phyloP scores from a whole-genome alignment of 768 basidiomycete genomes.

The Crepidotus variabilis region DNA sequence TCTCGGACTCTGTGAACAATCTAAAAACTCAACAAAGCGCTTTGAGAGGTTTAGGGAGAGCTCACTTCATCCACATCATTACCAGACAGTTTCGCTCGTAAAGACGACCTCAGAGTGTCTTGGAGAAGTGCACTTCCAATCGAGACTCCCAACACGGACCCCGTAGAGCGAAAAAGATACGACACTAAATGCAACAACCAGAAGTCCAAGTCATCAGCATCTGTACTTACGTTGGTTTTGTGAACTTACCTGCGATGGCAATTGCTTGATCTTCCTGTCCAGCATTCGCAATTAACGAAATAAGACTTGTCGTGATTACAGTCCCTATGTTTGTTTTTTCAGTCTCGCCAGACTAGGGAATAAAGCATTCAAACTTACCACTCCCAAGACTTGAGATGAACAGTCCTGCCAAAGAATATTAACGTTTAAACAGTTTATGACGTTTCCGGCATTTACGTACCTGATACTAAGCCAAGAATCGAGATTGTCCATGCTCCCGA shows the following conservation, averaged over 20 bases:
- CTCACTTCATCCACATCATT: slow-evolving; percentile 50
- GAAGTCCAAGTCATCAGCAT: background rate
- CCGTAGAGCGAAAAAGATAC: slow-evolving; percentile 64
- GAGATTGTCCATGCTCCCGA: slow-evolving; percentile 37
- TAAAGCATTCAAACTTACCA: slow-evolving; percentile 21
- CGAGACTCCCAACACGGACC: slow-evolving; percentile 54
- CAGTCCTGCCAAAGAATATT: slow-evolving; percentile 23
- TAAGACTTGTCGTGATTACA: slow-evolving; percentile 52
- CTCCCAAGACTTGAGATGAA: slow-evolving; percentile 35
- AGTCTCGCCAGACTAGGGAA: background rate
- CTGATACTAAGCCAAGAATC: slow-evolving; percentile 33
- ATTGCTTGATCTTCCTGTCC: slow-evolving; percentile 60
- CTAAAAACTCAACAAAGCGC: slow-evolving; percentile 19
- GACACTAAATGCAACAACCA: slow-evolving; percentile 35
- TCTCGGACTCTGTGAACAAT: slow-evolving; percentile 47
- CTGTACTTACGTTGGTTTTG: background rate
- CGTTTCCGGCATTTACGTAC: slow-evolving; percentile 22
- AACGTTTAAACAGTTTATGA: background rate
- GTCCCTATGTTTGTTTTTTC: slow-evolving; percentile 31
- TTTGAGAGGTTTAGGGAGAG: no score
- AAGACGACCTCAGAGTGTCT: slow-evolving; percentile 38
- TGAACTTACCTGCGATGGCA: slow-evolving; percentile 50
- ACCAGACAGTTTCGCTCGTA: slow-evolving; percentile 38
- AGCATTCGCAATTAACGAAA: slow-evolving; percentile 61
- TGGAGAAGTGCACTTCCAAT: slow-evolving; percentile 57